These are phyloP conservation scores for Calocybe indica DNA, from an alignment of 768 basidiomycete genomes.

Conservation along the genomic window DNA sequence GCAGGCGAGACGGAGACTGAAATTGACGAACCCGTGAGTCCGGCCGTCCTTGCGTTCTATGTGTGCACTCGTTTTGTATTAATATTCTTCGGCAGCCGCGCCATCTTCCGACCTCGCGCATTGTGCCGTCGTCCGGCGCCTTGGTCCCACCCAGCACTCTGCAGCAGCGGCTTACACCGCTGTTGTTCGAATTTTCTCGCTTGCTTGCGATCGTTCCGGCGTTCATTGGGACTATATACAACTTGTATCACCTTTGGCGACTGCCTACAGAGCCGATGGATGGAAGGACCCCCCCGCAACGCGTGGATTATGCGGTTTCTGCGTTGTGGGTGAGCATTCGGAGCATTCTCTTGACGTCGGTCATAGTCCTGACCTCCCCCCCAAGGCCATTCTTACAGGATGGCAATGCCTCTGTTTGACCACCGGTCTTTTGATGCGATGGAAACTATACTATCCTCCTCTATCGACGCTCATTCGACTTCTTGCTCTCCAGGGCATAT, in stretches of 20 bases:
- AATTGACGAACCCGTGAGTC: slow-evolving; percentile 66
- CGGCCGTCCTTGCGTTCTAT: slow-evolving; percentile 2
- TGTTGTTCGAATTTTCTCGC: slow-evolving; percentile 68
- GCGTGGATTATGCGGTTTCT: slow-evolving; percentile 62
- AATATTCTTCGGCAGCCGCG: slow-evolving; percentile 35
- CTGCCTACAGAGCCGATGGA: slow-evolving; percentile 26
- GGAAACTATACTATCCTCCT: slow-evolving; percentile 88
- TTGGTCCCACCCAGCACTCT: slow-evolving; percentile 43
- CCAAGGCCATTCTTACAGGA: slow-evolving; percentile 75
- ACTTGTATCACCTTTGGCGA: slow-evolving; percentile 37
- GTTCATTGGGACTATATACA: not conserved
- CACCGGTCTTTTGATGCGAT: slow-evolving; percentile 83
- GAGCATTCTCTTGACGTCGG: slow-evolving; percentile 2
- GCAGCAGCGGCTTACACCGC: slow-evolving; percentile 41
- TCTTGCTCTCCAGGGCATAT: slow-evolving; percentile 89
- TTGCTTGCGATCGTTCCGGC: slow-evolving; percentile 39
- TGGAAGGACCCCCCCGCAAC: slow-evolving; percentile 35
- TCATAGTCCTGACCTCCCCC: not conserved
- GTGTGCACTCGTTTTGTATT: not conserved
- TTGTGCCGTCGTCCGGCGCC: slow-evolving; percentile 42
- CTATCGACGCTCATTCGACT: slow-evolving; percentile 87
- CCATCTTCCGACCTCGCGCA: slow-evolving; percentile 67
- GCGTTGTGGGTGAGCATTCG: slow-evolving; percentile 58
- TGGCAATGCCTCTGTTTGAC: slow-evolving; percentile 86
- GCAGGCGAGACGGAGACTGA: slow-evolving; percentile 81